Percentiles rank a stretch among this genome's conserved stretches.
Conservation (phyloP, 129 eudicot species). For the Helianthus tuberosus region DNA sequence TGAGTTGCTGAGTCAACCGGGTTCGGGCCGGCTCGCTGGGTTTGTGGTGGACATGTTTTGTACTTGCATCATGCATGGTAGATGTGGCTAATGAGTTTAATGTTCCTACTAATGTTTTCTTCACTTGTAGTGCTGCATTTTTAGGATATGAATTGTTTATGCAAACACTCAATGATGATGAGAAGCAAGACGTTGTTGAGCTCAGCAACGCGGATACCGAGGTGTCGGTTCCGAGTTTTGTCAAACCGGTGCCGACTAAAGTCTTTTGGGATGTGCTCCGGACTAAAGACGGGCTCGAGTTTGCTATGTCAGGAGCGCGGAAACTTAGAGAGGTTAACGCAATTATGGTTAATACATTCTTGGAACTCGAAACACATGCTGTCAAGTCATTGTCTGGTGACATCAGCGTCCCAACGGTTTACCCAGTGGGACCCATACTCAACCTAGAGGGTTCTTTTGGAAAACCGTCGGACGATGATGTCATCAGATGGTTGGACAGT, state of each 20-base stretch:
- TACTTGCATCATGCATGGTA: slow-evolving; percentile 35
- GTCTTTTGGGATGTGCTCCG: slow-evolving; percentile 13
- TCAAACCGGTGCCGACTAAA: slow-evolving; percentile 32
- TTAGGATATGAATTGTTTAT: slow-evolving; percentile 9
- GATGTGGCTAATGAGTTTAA: slow-evolving; percentile 32
- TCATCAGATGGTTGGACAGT: slow-evolving; percentile 35
- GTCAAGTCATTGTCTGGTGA: slow-evolving; percentile 18
- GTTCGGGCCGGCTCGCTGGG: slow-evolving; percentile 21
- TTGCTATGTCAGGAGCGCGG: neutral
- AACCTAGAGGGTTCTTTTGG: neutral
- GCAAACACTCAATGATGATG: slow-evolving; percentile 18
- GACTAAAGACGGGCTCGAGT: slow-evolving; percentile 9
- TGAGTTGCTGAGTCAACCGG: slow-evolving; percentile 9
- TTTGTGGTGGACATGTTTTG: slow-evolving; percentile 42
- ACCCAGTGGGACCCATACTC: slow-evolving; percentile 46
- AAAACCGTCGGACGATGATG: neutral
- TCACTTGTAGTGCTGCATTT: slow-evolving; percentile 24
- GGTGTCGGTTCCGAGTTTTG: slow-evolving; percentile 30
- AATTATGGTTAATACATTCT: slow-evolving; percentile 39
- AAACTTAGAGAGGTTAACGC: slow-evolving; percentile 30
- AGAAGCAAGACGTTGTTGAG: slow-evolving; percentile 16
- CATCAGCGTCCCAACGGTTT: slow-evolving; percentile 19
- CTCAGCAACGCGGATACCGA: slow-evolving; percentile 19
- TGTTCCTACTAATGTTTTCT: neutral
- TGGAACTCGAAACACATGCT: slow-evolving; percentile 36